Percentiles rank a stretch among this genome's conserved stretches.
Conservation (phyloP, 177 flowering plant species). For the Vitis hybrid region DNA sequence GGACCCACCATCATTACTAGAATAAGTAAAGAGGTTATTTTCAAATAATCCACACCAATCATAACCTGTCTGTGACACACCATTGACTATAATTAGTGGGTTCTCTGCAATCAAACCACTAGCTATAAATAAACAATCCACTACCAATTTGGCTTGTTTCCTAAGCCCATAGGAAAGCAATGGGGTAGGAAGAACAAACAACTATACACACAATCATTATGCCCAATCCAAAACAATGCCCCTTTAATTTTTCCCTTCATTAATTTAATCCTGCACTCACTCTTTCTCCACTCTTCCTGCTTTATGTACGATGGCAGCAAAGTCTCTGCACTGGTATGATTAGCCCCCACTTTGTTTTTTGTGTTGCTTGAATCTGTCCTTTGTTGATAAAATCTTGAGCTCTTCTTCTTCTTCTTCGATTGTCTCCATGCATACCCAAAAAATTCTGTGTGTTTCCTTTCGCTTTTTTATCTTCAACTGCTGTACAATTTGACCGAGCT, state of each 20-base stretch:
- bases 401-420: no score
- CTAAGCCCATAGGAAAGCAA: neutral
- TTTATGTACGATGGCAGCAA: neutral
- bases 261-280: neutral
- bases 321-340: neutral
- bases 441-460: neutral
- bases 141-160: neutral
- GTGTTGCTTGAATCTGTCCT: no score
- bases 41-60: neutral
- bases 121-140: neutral
- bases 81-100: no score
- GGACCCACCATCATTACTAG: no score
- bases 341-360: no score
- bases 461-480: constrained; percentile 11
- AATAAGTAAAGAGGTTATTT: neutral
- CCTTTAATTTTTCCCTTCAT: neutral
- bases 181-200: neutral
- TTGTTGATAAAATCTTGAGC: neutral
- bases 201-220: neutral
- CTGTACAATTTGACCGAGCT: constrained; percentile 33
- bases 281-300: neutral
- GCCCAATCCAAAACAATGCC: neutral
- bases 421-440: neutral
- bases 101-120: no score
- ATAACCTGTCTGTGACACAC: neutral